Base-by-base conservation (phyloP, 768 basidiomycete species). In the Melanogaster broomeanus region DNA sequence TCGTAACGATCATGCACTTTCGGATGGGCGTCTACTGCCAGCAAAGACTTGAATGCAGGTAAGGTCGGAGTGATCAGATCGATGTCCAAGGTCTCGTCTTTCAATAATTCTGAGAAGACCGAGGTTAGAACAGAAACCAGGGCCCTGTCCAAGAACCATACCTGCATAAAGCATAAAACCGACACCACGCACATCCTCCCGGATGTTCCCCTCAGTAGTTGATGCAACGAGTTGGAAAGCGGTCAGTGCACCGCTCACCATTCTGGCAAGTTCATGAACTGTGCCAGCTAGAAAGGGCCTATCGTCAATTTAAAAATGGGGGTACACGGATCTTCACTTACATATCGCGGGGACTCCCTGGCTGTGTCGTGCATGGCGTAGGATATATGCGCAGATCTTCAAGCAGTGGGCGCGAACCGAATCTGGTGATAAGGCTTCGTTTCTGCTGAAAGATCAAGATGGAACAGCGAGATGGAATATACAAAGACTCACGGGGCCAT, bases 1-100 rank as follows among this genome's bases (percentile, higher is more conserved):
- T 76, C 77, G 59, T 84, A 91, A 49, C 77, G 74, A 19, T 81
- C 78, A 35, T 70, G 70, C 15, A 70, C 77, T 41, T 76, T 74
- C 16, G 73, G 56, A 19, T 74, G 68, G 41, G 67, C 53, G 1
- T 70, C 67, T 39, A 80, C 70, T 40, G 85, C 83, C 15, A 94
- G 74, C 38, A 98, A 68, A 1, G 75, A 66, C 71, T 94, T 97
- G 52, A 98, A 75, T 16, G 86, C 79, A 0, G 90, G 87, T 1
- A 99, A 73, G 0, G 87, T 89, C 1, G 91, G 88, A 2, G 87
- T 87, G 38, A 86, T 87, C 6, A 93, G 71, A 69, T 95, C 93
- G 22, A 86, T 74, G 27, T 87, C 85, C 3, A 85, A 81, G 0
- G 82, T 80, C 63, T 99, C 96, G 49, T 95, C 93, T 68, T 88